phyloP scores from a whole-genome alignment of 179 eudicot species.

The Vitellaria paradoxa region DNA sequence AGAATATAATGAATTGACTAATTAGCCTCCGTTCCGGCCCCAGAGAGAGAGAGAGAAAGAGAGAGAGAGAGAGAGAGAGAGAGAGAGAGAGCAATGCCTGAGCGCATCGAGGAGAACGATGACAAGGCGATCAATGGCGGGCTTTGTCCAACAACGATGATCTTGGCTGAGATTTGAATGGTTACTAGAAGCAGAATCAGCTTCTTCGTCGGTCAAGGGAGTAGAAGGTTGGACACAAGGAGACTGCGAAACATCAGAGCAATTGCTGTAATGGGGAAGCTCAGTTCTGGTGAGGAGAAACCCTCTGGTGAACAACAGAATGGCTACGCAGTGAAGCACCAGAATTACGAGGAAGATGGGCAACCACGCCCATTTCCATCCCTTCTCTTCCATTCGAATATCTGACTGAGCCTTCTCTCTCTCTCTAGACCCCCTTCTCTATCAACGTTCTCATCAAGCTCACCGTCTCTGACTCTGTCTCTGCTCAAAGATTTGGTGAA shows the following conservation, averaged over 20 bases:
- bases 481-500: too few relatives aligned
- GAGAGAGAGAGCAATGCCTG: constrained; percentile 36
- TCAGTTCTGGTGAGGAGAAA: constrained; percentile 95
- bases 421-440: too few relatives aligned
- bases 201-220: background rate
- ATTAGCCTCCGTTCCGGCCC: background rate
- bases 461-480: too few relatives aligned
- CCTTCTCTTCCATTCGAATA: background rate
- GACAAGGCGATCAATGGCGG: constrained; percentile 68
- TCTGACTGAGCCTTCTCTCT: too few relatives aligned
- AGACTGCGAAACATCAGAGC: constrained; percentile 59
- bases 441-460: too few relatives aligned
- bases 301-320: constrained; percentile 77
- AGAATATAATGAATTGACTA: background rate
- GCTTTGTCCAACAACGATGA: constrained; percentile 67
- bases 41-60: too few relatives aligned
- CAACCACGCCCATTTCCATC: constrained; percentile 37
- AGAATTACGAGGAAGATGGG: constrained; percentile 36
- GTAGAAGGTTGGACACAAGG: constrained; percentile 39
- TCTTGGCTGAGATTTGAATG: constrained; percentile 16
- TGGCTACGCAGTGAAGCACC: constrained; percentile 50
- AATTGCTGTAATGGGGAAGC: constrained; percentile 69
- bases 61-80: background rate
- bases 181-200: background rate
- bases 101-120: constrained; percentile 87